Percentiles rank a stretch among this genome's conserved stretches.
phyloP scores from a whole-genome alignment of 2,329 filamentous ascomycete species.

The Zymoseptoria ardabiliae region DNA sequence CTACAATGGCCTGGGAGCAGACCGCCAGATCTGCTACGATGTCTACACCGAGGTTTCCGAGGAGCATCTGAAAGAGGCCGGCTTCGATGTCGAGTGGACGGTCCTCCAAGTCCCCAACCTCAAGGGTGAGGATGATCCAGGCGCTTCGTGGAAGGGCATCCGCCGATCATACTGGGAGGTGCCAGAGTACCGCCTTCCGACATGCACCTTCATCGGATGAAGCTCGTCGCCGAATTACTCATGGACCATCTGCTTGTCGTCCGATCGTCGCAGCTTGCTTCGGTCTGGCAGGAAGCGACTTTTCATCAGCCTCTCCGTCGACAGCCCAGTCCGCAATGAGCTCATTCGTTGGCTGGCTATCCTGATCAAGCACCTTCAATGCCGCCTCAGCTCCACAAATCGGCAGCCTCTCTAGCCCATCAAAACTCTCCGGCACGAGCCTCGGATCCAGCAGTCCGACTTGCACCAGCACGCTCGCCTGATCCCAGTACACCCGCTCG shows the following conservation, averaged over 20 bases:
- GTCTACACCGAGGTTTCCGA: conserved; percentile 87
- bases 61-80: conserved; percentile 81
- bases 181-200: conserved; percentile 66
- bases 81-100: conserved; percentile 82
- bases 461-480: conserved; percentile 51
- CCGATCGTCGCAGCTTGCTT: conserved; percentile 18
- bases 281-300: conserved; percentile 16
- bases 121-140: conserved; percentile 56
- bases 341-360: conserved; percentile 35
- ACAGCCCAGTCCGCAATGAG: conserved; percentile 30
- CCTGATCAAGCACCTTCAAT: conserved; percentile 35
- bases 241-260: conserved; percentile 2
- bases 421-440: conserved; percentile 39
- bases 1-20: conserved; percentile 76
- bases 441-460: conserved; percentile 50
- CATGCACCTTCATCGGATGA: conserved; percentile 66
- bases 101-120: conserved; percentile 68
- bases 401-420: conserved; percentile 38
- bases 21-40: conserved; percentile 88
- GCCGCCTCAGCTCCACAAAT: conserved; percentile 36
- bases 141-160: conserved; percentile 66
- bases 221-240: not conserved
- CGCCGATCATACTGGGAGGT: conserved; percentile 85
- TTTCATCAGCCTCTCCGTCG: conserved; percentile 8
- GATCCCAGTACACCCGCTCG: conserved; percentile 55